A percentile compares a stretch with the other conserved stretches of the same genome.
Evolutionary conservation across 306 rosid species (phyloP).

Genomic region (Inga oerstediana): DNA sequence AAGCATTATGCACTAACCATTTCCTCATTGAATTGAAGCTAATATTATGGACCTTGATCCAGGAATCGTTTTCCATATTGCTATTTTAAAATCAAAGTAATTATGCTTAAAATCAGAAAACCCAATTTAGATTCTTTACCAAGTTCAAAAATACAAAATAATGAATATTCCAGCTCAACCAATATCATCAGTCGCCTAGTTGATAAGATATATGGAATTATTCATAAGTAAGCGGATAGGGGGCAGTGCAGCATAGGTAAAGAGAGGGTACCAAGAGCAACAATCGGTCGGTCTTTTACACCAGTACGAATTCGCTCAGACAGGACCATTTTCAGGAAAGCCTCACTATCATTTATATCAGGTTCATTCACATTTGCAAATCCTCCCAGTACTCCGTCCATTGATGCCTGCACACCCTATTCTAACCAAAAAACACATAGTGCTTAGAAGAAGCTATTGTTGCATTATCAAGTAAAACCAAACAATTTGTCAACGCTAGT

Average conservation of each 20-base stretch:
- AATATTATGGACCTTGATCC: neutral
- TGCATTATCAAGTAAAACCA: constrained; percentile 1
- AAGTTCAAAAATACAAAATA: neutral
- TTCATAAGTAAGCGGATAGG: neutral
- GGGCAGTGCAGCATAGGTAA: neutral
- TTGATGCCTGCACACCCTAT: constrained; percentile 80
- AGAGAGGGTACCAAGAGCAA: constrained; percentile 70
- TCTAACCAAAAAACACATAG: constrained; percentile 27
- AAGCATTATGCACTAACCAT: neutral
- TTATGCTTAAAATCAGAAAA: neutral
- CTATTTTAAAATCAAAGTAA: neutral
- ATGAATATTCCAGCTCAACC: neutral
- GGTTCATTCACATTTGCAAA: constrained; percentile 66
- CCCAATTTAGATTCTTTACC: neutral
- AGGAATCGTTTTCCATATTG: neutral
- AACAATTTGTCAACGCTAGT: neutral
- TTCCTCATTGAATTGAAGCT: neutral
- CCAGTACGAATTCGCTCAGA: constrained; percentile 56
- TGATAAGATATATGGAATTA: neutral
- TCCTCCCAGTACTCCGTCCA: constrained; percentile 94
- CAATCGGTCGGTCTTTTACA: constrained; percentile 55
- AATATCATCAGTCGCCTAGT: neutral
- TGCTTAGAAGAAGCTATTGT: neutral
- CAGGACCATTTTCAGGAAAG: constrained; percentile 63
- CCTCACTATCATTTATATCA: constrained; percentile 78